Conservation (phyloP, 805 yeast species). For the Starmerella vitae region DNA sequence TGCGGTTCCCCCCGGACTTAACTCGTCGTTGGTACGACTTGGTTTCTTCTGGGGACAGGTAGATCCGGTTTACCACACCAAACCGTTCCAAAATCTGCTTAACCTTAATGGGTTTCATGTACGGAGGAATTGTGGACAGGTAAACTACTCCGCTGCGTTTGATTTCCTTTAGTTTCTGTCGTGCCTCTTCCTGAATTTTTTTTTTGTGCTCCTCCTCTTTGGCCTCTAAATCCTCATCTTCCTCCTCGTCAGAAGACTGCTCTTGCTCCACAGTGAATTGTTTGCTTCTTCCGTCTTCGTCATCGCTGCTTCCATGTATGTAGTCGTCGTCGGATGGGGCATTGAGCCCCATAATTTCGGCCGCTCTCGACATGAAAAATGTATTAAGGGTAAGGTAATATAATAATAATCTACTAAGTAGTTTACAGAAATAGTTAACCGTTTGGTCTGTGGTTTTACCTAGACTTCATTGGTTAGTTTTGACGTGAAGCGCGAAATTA, state of each 20-base stretch:
- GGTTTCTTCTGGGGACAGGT: slow-evolving; percentile 73
- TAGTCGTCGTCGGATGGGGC: slow-evolving; percentile 10
- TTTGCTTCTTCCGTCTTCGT: slow-evolving; percentile 9
- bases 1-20: slow-evolving; percentile 84
- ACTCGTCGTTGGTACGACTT: slow-evolving; percentile 51
- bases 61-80: slow-evolving; percentile 79
- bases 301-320: slow-evolving; percentile 9
- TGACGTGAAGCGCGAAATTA: too few relatives aligned
- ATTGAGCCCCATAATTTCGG: slow-evolving; percentile 17
- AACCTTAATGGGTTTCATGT: slow-evolving; percentile 88
- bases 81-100: slow-evolving; percentile 67
- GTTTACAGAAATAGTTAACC: too few relatives aligned
- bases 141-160: slow-evolving; percentile 87
- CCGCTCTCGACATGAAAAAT: slow-evolving; percentile 12
- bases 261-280: slow-evolving; percentile 9
- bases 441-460: too few relatives aligned
- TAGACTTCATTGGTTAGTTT: too few relatives aligned
- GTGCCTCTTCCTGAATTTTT: slow-evolving; percentile 26
- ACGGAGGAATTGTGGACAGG: slow-evolving; percentile 82
- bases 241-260: slow-evolving; percentile 22
- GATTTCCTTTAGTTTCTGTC: slow-evolving; percentile 32
- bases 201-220: slow-evolving; percentile 14
- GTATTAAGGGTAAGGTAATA: too few relatives aligned
- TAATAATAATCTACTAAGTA: too few relatives aligned
- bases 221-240: slow-evolving; percentile 18